Evolutionary conservation across 139 green algal genomes (phyloP), one percentile per base, ranked within the genome.

Genomic region (Chlorella sorokiniana): DNA sequence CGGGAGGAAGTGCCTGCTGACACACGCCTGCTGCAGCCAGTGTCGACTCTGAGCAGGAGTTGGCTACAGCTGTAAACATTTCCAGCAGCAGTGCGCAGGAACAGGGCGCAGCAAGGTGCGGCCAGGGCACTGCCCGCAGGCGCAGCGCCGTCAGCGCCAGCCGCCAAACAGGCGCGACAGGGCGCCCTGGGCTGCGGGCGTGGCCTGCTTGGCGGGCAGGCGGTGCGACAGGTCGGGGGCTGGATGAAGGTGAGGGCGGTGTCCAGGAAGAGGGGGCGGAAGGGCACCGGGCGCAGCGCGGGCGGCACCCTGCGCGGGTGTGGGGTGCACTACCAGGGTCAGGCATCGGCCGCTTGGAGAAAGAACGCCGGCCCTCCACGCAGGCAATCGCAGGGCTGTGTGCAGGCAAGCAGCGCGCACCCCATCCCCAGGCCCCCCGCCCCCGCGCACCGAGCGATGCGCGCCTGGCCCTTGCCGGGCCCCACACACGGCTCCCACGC

Each of bases 221-320:
- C 91, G 82, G 80, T 95, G 88, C 20, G 90, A 84, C 56, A 97
- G 78, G 7, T 61, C 79, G 4, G 94, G 94, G 0, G 52, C 56
- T 82, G 59, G 31, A 97, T 83, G 78, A 88, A 82, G 54, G 88
- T 91, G 27, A 93, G 83, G 0, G 94, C 94, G 1, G 89, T 91
- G 85, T 97, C 94, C 40, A 97, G 83, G 83, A 97, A 88, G 63
- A 97, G 94, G 56, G 94, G 94, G 31, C 91, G 88, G 42, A 90
- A 87, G 16, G 94, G 88, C 10, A 97, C 62, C 1, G 83, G 41
- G 51, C 87, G 73, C 73, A 91, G 81, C 23, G 61, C 41, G 67
- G 90, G 90, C 41, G 90, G 90, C 14, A 95, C 64, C 71, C 76
- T 77, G 69, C 67, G 29, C 2, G 3, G 1, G 14, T 10, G 37